Conservation (phyloP, 176 grass and related monocot species). For the Stipa capillata region DNA sequence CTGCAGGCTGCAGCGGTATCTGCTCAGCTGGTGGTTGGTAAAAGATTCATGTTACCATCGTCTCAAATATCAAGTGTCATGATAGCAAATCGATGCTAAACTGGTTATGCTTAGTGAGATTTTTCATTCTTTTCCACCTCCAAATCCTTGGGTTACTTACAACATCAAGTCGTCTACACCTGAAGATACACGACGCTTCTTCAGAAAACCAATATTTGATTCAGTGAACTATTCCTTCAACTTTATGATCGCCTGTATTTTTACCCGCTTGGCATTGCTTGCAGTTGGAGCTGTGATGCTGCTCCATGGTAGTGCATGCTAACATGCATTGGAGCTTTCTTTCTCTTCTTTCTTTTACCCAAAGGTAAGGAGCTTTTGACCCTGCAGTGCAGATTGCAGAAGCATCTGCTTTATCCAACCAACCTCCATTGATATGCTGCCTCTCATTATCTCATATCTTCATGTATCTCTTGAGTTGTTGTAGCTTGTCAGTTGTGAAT, state of each 20-base stretch:
- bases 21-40: background rate
- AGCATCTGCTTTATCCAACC: background rate
- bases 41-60: background rate
- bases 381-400: background rate
- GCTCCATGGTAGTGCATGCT: too few species aligned
- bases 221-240: too few species aligned
- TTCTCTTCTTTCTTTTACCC: background rate
- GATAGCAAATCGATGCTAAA: background rate
- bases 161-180: too few species aligned
- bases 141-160: background rate
- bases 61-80: background rate
- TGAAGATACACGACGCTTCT: too few species aligned
- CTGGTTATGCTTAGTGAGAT: background rate
- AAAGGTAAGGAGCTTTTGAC: background rate
- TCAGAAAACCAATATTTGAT: too few species aligned
- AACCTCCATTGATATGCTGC: background rate
- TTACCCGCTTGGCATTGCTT: background rate
- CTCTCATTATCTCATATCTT: too few species aligned
- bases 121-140: background rate
- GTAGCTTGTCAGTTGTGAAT: background rate
- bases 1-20: too few species aligned
- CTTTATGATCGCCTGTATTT: background rate
- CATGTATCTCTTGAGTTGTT: background rate
- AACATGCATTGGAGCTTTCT: background rate
- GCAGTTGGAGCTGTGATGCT: background rate